phyloP scores from a whole-genome alignment of 2,329 filamentous ascomycete species.

The Raffaelea arxii region DNA sequence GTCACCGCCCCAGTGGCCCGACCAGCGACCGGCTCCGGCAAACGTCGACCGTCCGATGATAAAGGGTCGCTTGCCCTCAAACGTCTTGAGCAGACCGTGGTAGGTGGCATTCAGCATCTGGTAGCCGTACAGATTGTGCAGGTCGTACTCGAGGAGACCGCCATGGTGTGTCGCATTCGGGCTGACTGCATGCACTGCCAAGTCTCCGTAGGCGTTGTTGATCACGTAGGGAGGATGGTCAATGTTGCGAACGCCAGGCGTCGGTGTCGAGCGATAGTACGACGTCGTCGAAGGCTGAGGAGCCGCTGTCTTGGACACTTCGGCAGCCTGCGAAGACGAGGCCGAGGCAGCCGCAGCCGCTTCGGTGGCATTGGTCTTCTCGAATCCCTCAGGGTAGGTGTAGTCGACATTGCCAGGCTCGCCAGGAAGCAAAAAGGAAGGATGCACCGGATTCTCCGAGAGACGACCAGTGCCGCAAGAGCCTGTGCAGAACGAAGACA shows the following conservation, averaged over 20 bases:
- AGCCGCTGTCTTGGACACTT: slow-evolving; percentile 22
- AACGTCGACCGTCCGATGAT: slow-evolving; percentile 77
- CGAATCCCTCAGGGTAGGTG: slow-evolving; percentile 60
- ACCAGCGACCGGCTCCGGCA: slow-evolving; percentile 62
- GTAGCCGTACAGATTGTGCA: slow-evolving; percentile 71
- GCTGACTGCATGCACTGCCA: slow-evolving; percentile 62
- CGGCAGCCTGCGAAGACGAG: slow-evolving; percentile 34
- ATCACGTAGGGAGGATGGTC: slow-evolving; percentile 69
- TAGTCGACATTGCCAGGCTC: slow-evolving; percentile 51
- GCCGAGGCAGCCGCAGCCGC: slow-evolving; percentile 39
- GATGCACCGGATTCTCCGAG: slow-evolving; percentile 58
- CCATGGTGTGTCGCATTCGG: slow-evolving; percentile 71
- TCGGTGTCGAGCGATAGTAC: slow-evolving; percentile 51
- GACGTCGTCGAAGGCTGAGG: slow-evolving; percentile 22
- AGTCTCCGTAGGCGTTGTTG: slow-evolving; percentile 62
- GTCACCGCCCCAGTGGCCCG: slow-evolving; percentile 53
- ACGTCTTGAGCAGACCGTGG: slow-evolving; percentile 53
- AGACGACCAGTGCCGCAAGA: slow-evolving; percentile 59
- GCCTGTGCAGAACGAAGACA: slow-evolving; percentile 43
- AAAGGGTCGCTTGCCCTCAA: slow-evolving; percentile 64
- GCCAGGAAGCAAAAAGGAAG: slow-evolving; percentile 54
- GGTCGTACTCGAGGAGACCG: slow-evolving; percentile 65
- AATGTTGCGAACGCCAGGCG: slow-evolving; percentile 54
- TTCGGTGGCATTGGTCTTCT: slow-evolving; percentile 58
- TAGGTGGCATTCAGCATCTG: slow-evolving; percentile 72